phyloP scores from a whole-genome alignment of 2,329 filamentous ascomycete genomes.

The Alternaria incomplexa region DNA sequence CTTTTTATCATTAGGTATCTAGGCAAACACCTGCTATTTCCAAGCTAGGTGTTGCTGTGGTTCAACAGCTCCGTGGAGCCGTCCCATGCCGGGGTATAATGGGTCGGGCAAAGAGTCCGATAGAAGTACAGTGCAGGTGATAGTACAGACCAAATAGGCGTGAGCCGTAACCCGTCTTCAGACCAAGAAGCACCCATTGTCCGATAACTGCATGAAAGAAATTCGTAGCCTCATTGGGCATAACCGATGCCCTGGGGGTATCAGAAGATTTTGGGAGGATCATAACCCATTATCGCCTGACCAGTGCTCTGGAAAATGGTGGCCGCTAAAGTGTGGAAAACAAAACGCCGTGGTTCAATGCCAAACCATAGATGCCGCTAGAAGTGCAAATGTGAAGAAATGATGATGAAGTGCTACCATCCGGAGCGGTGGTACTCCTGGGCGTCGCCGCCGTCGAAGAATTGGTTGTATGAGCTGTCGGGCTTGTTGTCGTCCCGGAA shows the following conservation, averaged over 20 bases:
- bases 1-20: constrained; percentile 47
- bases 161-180: constrained; percentile 45
- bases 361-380: constrained; percentile 46
- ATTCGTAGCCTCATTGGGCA: constrained; percentile 49
- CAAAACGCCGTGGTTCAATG: constrained; percentile 40
- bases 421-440: constrained; percentile 85
- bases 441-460: constrained; percentile 73
- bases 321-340: constrained; percentile 25
- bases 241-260: constrained; percentile 42
- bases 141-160: constrained; percentile 50
- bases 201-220: constrained; percentile 39
- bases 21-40: constrained; percentile 38
- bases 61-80: constrained; percentile 29
- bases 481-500: constrained; percentile 67
- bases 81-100: constrained; percentile 42
- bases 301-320: constrained; percentile 12
- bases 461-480: constrained; percentile 76
- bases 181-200: constrained; percentile 38
- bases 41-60: constrained; percentile 37
- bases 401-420: constrained; percentile 64
- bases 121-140: constrained; percentile 52
- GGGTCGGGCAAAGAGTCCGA: constrained; percentile 35
- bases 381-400: constrained; percentile 38
- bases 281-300: constrained; percentile 38
- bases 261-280: constrained; percentile 43